phyloP scores from a whole-genome alignment of 768 basidiomycete genomes.

The Pulveroboletus sp. region DNA sequence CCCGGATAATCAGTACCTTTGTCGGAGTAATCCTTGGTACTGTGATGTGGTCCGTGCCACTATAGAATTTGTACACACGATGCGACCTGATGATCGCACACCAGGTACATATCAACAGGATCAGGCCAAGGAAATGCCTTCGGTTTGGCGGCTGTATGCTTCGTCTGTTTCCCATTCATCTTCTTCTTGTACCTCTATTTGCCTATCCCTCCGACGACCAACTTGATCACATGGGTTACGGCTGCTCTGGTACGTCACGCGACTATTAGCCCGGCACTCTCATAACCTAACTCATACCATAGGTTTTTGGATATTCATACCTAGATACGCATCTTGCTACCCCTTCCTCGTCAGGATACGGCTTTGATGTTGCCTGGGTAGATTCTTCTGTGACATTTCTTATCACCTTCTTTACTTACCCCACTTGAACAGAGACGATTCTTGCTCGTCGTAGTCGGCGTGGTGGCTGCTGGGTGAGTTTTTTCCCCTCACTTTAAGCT shows the following conservation, averaged over 20 bases:
- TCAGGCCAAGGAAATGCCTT: conserved; percentile 56
- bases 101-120: conserved; percentile 69
- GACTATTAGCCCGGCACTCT: not conserved
- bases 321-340: conserved; percentile 47
- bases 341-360: conserved; percentile 53
- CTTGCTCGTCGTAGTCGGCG: conserved; percentile 64
- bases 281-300: not conserved
- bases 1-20: conserved; percentile 61
- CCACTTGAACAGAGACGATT: conserved; percentile 49
- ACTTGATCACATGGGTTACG: conserved; percentile 65
- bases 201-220: conserved; percentile 69
- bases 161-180: conserved; percentile 68
- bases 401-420: not conserved
- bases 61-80: not conserved
- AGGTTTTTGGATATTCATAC: conserved; percentile 76
- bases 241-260: conserved; percentile 45
- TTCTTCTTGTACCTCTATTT: conserved; percentile 69
- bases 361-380: conserved; percentile 71
- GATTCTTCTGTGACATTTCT: conserved; percentile 4
- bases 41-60: conserved; percentile 53
- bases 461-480: conserved; percentile 70
- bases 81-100: not conserved
- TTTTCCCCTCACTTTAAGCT: not conserved
- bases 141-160: conserved; percentile 63
- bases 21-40: conserved; percentile 59